Evolutionary conservation across 1,284 basidiomycete species (phyloP), one percentile per base, ranked within the genome.

Genomic region (Moesziomyces parantarcticus): DNA sequence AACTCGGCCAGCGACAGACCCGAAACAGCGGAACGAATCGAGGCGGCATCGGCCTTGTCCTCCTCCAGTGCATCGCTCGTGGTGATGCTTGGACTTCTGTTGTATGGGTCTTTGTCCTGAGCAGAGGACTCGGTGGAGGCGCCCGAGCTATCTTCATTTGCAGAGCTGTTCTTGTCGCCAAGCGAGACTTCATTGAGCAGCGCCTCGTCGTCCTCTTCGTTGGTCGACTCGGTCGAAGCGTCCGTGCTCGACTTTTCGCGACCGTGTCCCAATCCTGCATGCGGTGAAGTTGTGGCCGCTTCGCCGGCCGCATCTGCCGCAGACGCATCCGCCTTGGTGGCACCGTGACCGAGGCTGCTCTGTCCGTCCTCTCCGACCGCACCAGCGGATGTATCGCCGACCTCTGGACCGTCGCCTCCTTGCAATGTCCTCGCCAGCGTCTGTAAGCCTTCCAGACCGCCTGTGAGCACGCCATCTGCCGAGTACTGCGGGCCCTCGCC

Each of bases 381-480:
- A 1, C 57, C 55, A n/a, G 42, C 41, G 2, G 67, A 63, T 2
- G 56, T 47, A 26, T 72, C 69, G 32, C 50, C 58, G n/a, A 67
- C 51, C 34, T 64, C 73, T 18, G 53, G 74, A 9, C 64, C 73
- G 36, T 81, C 81, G 16, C 63, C 68, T 14, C 78, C 76, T 34
- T 83, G 81, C 55, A 83, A 51, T 4, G 75, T 76, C 39, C 78
- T 64, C 5, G 80, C 80, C 3, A 84, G 74, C 6, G 67, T 67
- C 53, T 84, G 81, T n/a, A 84, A 62, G 16, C 81, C 82, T 45
- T 83, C 79, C n/a, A 83, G 69, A 23, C 82, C 82, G 26, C 81
- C 82, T n/a, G 62, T 57, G 26, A 83, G 61, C 5, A 74, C 72
- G 16, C 82, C 82, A 10, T 80, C 72, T 1, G 46, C 50, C 13